phyloP scores from a whole-genome alignment of 176 grass and related monocot genomes.

The Avena eriantha region DNA sequence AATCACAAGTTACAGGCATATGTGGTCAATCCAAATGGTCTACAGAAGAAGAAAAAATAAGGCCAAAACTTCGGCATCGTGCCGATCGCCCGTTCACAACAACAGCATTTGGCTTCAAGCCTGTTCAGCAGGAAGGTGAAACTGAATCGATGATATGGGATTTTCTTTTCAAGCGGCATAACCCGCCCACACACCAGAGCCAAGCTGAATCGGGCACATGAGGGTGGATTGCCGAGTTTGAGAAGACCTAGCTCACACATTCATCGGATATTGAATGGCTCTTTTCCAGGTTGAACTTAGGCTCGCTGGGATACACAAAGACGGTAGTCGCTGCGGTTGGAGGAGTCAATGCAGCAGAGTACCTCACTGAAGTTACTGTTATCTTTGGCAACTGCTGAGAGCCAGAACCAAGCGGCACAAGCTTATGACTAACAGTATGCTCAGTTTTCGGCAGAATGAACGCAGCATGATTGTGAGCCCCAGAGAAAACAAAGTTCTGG shows the following conservation, averaged over 20 bases:
- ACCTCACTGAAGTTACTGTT: constrained; percentile 79
- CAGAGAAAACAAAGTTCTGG: constrained; percentile 93
- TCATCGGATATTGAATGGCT: constrained; percentile 44
- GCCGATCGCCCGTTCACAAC: background rate
- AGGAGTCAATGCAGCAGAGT: constrained; percentile 76
- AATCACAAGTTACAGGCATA: constrained; percentile 52
- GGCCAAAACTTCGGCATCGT: constrained; percentile 37
- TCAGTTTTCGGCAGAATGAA: constrained; percentile 80
- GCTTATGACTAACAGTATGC: constrained; percentile 77
- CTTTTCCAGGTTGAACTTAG: constrained; percentile 62
- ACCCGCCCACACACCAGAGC: background rate
- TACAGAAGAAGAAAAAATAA: constrained; percentile 40
- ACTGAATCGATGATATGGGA: background rate
- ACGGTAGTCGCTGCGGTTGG: constrained; percentile 59
- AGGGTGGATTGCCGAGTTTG: background rate
- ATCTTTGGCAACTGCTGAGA: constrained; percentile 78
- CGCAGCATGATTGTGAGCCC: constrained; percentile 78
- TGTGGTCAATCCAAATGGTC: constrained; percentile 47
- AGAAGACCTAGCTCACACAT: constrained; percentile 32
- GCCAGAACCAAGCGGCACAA: constrained; percentile 82
- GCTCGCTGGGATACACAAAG: constrained; percentile 92
- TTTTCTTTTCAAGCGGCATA: background rate
- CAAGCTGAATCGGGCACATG: background rate
- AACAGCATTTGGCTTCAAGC: background rate
- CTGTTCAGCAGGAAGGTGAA: background rate